phyloP scores from a whole-genome alignment of 495 filamentous ascomycete genomes.

The Staphylotrichum tortipilum region DNA sequence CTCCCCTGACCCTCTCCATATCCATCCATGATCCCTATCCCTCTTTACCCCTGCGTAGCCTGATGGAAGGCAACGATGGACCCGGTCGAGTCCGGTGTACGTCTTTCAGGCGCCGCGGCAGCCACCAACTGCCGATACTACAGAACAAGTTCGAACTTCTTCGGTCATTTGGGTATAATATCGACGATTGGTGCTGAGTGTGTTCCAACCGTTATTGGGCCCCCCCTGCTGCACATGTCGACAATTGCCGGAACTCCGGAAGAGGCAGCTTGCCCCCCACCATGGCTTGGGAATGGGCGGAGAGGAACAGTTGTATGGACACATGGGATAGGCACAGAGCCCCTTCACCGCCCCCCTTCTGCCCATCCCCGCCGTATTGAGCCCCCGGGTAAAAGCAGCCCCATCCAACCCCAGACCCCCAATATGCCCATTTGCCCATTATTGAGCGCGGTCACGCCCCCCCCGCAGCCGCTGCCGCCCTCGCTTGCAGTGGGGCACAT shows the following conservation, averaged over 20 bases:
- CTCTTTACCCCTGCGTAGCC: background rate
- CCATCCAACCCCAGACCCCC: slow-evolving; percentile 5
- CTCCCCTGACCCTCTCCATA: too few species aligned
- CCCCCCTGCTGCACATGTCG: slow-evolving; percentile 29
- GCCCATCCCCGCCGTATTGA: too few species aligned
- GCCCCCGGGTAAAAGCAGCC: slow-evolving; percentile 17
- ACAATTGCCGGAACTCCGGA: slow-evolving; percentile 35
- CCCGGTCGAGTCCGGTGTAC: slow-evolving; percentile 12
- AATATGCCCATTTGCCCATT: slow-evolving; percentile 9
- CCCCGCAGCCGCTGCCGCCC: background rate
- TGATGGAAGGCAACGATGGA: slow-evolving; percentile 2
- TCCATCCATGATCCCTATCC: too few species aligned
- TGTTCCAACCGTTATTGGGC: slow-evolving; percentile 26
- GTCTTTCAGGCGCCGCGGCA: slow-evolving; percentile 16
- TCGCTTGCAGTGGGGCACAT: background rate
- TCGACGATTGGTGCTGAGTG: slow-evolving; percentile 30
- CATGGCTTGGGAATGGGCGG: too few species aligned
- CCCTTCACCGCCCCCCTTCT: too few species aligned
- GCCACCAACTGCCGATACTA: slow-evolving; percentile 37
- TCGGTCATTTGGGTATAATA: slow-evolving; percentile 31
- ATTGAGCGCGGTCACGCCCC: slow-evolving; percentile 10
- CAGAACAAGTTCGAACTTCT: slow-evolving; percentile 29
- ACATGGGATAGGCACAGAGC: too few species aligned
- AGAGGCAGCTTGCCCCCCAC: background rate
- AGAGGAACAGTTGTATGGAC: too few species aligned